These are phyloP conservation scores for Lentinula guzmanii DNA, from an alignment of 768 basidiomycete genomes.

Conservation along the genomic window DNA sequence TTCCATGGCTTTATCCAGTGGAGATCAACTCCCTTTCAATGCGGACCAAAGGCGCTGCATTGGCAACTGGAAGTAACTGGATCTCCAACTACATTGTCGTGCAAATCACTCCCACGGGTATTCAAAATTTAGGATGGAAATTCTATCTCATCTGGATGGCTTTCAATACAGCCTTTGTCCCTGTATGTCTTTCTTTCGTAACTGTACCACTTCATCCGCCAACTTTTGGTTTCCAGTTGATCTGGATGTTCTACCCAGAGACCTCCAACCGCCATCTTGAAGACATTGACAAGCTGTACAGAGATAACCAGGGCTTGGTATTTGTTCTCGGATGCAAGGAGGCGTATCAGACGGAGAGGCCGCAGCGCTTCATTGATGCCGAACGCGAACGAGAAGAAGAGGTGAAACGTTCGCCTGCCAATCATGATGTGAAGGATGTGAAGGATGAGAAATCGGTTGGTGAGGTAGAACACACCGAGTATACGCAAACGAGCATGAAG, in stretches of 20 bases:
- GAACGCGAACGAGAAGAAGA: slow-evolving; percentile 20
- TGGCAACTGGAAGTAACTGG: slow-evolving; percentile 46
- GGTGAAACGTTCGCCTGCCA: not conserved
- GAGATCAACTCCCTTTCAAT: slow-evolving; percentile 46
- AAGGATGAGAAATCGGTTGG: not conserved
- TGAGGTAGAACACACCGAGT: not conserved
- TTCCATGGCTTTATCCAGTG: slow-evolving; percentile 34
- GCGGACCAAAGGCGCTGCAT: slow-evolving; percentile 43
- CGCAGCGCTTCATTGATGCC: slow-evolving; percentile 34
- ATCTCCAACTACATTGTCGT: slow-evolving; percentile 48
- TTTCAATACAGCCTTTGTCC: slow-evolving; percentile 43
- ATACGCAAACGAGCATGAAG: not conserved
- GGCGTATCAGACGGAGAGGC: slow-evolving; percentile 35
- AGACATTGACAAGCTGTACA: slow-evolving; percentile 43
- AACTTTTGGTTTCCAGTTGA: slow-evolving; percentile 20
- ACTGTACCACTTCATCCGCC: not conserved
- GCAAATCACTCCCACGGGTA: slow-evolving; percentile 42
- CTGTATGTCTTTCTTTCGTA: slow-evolving; percentile 22
- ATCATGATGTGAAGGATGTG: not conserved
- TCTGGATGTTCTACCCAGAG: slow-evolving; percentile 44
- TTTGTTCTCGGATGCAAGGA: slow-evolving; percentile 37
- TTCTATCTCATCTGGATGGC: slow-evolving; percentile 46
- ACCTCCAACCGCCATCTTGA: slow-evolving; percentile 44
- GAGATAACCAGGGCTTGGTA: slow-evolving; percentile 30
- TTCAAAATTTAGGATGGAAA: slow-evolving; percentile 39